Base-by-base conservation (phyloP, 495 filamentous ascomycete species). In the Sphaerosporella brunnea region DNA sequence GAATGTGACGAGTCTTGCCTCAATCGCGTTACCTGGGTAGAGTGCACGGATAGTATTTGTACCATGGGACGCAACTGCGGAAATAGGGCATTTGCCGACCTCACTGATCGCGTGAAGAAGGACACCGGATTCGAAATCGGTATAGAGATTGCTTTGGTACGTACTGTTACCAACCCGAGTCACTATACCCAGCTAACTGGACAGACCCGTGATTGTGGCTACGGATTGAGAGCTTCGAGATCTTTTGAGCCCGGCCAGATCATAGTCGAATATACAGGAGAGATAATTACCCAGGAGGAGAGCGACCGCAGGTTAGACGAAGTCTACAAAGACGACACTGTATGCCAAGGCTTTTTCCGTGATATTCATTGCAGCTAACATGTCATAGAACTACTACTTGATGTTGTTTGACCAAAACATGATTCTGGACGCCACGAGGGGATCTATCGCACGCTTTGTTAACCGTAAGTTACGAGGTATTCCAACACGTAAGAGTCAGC, bases 341-440 rank as follows among this genome's bases (percentile, higher is more conserved):
- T 94, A 61, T 9, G 5, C 8, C n/a, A n/a, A n/a, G n/a, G n/a
- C n/a, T n/a, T n/a, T n/a, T n/a, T n/a, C n/a, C n/a, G n/a, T n/a
- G n/a, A n/a, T n/a, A n/a, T n/a, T n/a, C n/a, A n/a, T n/a, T n/a
- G n/a, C n/a, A n/a, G 32, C 52, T 44, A 38, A 55, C 36, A 24
- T 21, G 18, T 25, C 16, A 53, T 23, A 47, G 51, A 93, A 84
- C 87, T 96, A 93, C 56, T 97, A 97, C 63, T 66, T 97, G 36
- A 97, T 97, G 90, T 83, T 82, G 30, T 93, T 95, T 62, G 84
- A 95, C 57, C 85, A 96, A 62, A 85, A 88, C 66, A 92, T 96
- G 82, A 93, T 96, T 57, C 93, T 97, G 52, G 90, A 97, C 65
- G 90, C 87, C 19, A 95, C 87, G 39, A 79, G 83, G 44, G 90